phyloP scores from a whole-genome alignment of 163 green algal species.

The Scenedesmus sp. region DNA sequence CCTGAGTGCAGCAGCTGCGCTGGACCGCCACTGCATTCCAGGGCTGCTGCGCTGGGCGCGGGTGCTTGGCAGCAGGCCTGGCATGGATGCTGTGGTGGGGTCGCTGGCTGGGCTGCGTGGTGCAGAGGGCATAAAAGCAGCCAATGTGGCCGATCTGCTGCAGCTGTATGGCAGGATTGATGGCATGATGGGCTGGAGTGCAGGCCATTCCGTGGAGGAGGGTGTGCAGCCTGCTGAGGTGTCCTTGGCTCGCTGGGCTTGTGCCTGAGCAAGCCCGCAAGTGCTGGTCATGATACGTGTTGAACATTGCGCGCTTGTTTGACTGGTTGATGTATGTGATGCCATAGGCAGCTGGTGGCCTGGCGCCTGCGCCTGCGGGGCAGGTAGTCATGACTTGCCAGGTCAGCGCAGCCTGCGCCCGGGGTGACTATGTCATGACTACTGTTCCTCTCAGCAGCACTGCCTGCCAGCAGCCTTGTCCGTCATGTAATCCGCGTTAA shows the following conservation, averaged over 20 bases:
- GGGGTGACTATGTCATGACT: too few species aligned
- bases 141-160: neutral
- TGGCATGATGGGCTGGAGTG: neutral
- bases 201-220: neutral
- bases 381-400: too few species aligned
- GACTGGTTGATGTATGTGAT: too few species aligned
- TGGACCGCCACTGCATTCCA: neutral
- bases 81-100: neutral
- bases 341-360: too few species aligned
- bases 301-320: too few species aligned
- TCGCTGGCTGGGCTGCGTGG: neutral
- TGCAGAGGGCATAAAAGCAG: neutral
- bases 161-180: neutral
- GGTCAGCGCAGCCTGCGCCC: too few species aligned
- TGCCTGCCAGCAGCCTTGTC: too few species aligned
- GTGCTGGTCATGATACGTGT: too few species aligned
- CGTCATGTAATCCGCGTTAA: too few species aligned
- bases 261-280: too few species aligned
- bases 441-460: too few species aligned
- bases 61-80: neutral
- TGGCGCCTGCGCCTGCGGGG: too few species aligned
- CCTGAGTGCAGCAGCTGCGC: neutral
- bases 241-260: neutral
- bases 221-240: neutral
- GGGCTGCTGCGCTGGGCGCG: neutral